Base-by-base conservation (phyloP, 257 asterid genomes). In the Marsdenia floribunda region DNA sequence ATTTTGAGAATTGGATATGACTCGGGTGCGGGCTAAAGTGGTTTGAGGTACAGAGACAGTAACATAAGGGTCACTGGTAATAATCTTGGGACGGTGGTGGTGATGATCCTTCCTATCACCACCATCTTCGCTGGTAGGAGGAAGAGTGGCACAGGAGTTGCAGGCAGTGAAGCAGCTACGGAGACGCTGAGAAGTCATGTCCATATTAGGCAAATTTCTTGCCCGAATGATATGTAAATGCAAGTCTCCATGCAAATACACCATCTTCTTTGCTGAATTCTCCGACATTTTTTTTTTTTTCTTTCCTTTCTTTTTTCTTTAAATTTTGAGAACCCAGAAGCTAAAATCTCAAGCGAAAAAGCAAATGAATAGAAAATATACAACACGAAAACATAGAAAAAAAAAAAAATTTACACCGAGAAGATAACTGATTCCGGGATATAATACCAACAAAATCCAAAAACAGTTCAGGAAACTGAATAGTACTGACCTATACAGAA, bases 11-110 rank as follows among this genome's bases (percentile, higher is more conserved):
- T 93, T 90, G 69, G 89, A 38, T 15, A 90, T 22, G 79, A 93
- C 96, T 78, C 92, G 94, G 70, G 98, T 93, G 74, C 98, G 92
- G 6, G 90, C 97, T 22, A 94, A 91, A 5, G 97, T 88, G 29
- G 87, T 63, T 78, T 90, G 97, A 0, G 97, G 97, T 19, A 80
- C 94, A 13, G 82, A 86, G 44, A 93, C 90, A 7, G 95, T 86
- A 71, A 89, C 97, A 69, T 92, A 92, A 22, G 99, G 90, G 66
- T 94, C 99, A 68, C 93, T 90, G 35, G 96, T 90, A 78, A 94
- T 90, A 40, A 89, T 85, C 14, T 85, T 88, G 49, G 86, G 86
- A 81, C 70, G 96, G 84, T 70, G 96, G 87, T 79, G 96, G 87
- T 80, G 94, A 79, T 85, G 87, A 21, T 83, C 78, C 81, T 87